Evolutionary conservation across 257 asterid genomes (phyloP).

Genomic region (Nemophila menziesii): DNA sequence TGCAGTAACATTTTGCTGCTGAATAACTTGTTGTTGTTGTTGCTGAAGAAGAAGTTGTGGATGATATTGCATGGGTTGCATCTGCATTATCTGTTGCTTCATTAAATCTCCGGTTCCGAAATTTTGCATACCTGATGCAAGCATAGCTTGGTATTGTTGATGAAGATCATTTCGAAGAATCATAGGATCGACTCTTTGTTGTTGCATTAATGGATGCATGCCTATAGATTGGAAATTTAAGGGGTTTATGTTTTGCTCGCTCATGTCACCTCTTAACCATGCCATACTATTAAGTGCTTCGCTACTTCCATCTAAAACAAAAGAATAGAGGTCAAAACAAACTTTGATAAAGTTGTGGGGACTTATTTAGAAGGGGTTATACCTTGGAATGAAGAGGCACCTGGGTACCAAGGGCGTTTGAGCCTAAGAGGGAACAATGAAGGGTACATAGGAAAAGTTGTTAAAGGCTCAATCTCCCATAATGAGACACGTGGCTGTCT

Average conservation of each 20-base stretch:
- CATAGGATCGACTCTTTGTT: slow-evolving; percentile 74
- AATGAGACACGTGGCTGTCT: slow-evolving; percentile 92
- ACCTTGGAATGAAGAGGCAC: slow-evolving; percentile 90
- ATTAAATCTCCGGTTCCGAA: slow-evolving; percentile 47
- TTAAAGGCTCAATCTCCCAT: slow-evolving; percentile 97
- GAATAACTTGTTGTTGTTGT: slow-evolving; percentile 24
- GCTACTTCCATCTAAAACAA: slow-evolving; percentile 41
- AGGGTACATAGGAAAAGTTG: slow-evolving; percentile 97
- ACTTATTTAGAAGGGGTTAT: neutral
- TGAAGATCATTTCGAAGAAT: slow-evolving; percentile 48
- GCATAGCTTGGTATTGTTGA: slow-evolving; percentile 78
- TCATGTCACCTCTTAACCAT: slow-evolving; percentile 73
- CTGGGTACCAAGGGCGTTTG: slow-evolving; percentile 95
- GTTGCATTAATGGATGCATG: slow-evolving; percentile 83
- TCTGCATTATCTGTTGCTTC: slow-evolving; percentile 61
- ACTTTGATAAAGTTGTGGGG: neutral
- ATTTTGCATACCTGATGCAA: slow-evolving; percentile 58
- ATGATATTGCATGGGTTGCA: slow-evolving; percentile 63
- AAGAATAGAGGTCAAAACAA: neutral
- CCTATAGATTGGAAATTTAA: slow-evolving; percentile 60
- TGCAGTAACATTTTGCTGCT: slow-evolving; percentile 41
- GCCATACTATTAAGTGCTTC: slow-evolving; percentile 69
- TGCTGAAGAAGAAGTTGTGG: slow-evolving; percentile 45
- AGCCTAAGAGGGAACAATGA: slow-evolving; percentile 78
- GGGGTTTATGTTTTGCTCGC: slow-evolving; percentile 62